phyloP scores from a whole-genome alignment of 108 stramenopile species.

The Nannochloropsis salina region DNA sequence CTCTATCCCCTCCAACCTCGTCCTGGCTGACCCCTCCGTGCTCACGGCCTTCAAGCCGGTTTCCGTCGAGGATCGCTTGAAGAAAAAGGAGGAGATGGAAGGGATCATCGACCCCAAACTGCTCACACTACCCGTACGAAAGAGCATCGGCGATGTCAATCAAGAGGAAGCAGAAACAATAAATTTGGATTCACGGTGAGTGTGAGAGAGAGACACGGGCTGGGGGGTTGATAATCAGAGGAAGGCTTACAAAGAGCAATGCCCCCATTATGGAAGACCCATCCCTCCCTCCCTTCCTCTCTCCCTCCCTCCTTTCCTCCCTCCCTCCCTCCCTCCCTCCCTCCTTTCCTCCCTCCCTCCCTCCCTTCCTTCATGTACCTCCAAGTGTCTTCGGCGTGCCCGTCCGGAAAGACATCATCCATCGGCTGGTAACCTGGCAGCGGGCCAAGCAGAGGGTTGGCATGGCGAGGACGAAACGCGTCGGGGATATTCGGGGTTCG shows the following conservation, averaged over 20 bases:
- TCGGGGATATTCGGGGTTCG: constrained; percentile 20
- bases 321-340: neutral
- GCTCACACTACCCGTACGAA: neutral
- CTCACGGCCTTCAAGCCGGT: neutral
- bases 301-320: neutral
- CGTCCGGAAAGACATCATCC: constrained; percentile 20
- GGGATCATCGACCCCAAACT: neutral
- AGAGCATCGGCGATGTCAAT: neutral
- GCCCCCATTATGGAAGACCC: no score
- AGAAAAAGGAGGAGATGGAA: neutral
- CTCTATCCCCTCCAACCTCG: neutral
- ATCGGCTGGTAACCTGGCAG: neutral
- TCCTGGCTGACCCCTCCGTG: neutral
- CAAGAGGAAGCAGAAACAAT: neutral
- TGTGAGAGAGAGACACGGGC: neutral
- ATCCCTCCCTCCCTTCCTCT: no score
- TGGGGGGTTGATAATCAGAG: neutral
- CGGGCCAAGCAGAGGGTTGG: neutral
- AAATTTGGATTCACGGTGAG: neutral
- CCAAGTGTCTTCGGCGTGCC: constrained; percentile 21
- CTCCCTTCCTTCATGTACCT: neutral
- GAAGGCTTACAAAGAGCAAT: neutral
- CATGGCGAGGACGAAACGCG: neutral
- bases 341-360: neutral
- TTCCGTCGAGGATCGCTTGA: neutral